phyloP scores from a whole-genome alignment of 2,329 filamentous ascomycete species.

The Calycina herbarum region DNA sequence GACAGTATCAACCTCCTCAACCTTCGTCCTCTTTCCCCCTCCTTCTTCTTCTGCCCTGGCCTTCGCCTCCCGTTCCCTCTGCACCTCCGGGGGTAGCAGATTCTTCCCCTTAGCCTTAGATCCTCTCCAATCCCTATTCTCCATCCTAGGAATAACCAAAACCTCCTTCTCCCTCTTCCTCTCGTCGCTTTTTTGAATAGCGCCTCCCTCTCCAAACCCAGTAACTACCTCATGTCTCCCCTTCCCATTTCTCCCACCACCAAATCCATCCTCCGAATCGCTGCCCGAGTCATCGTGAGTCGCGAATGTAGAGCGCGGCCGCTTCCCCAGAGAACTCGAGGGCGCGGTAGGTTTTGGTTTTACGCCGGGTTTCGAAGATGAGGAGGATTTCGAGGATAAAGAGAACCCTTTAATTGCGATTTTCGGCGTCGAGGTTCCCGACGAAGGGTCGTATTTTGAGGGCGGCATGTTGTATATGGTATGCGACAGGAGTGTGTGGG shows the following conservation, averaged over 20 bases:
- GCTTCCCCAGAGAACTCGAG: constrained; percentile 41
- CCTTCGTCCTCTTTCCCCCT: constrained; percentile 34
- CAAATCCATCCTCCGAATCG: constrained; percentile 55
- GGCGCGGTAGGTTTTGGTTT: constrained; percentile 30
- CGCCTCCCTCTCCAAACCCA: constrained; percentile 52
- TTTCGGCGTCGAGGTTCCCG: constrained; percentile 32
- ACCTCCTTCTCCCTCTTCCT: constrained; percentile 30
- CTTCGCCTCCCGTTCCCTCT: constrained; percentile 46
- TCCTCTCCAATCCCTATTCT: constrained; percentile 66
- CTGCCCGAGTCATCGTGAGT: constrained; percentile 61
- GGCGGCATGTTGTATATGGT: constrained; percentile 27
- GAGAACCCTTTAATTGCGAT: constrained; percentile 43
- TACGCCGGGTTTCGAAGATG: constrained; percentile 19
- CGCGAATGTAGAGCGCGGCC: constrained; percentile 48
- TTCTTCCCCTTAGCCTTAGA: constrained; percentile 50
- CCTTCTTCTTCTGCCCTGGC: constrained; percentile 26
- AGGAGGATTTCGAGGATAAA: constrained; percentile 37
- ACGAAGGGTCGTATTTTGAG: constrained; percentile 26
- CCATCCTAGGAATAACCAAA: constrained; percentile 57
- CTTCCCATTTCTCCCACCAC: constrained; percentile 23
- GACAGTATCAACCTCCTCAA: constrained; percentile 49
- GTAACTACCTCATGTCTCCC: constrained; percentile 49
- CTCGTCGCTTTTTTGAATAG: constrained; percentile 37
- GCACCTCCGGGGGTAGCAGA: constrained; percentile 55
- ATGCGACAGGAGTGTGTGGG: neutral